Base-by-base conservation (phyloP, 768 basidiomycete genomes). In the Cystoderma amianthinum region DNA sequence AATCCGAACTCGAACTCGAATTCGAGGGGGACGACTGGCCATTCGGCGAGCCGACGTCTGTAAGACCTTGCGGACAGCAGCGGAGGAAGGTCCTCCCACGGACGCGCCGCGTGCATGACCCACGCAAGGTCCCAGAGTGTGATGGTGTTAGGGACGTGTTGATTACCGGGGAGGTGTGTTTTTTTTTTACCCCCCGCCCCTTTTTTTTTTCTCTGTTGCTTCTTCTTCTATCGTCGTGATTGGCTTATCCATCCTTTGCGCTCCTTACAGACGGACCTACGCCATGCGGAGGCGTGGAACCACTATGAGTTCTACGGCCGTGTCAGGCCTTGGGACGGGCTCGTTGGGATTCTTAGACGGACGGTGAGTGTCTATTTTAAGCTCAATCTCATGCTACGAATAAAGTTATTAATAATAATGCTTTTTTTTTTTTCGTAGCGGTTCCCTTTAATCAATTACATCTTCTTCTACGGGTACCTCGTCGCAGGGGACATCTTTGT, bases 401-500 rank as follows among this genome's bases (percentile, higher is more conserved):
- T 25, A 11, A 34, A 22, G 16, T 42, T 41, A 15, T 39, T 33
- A 6, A n/a, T 38, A 15, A 5, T 5, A 5, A 5, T 18, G 13
- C 39, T 40, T 5, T 25, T 33, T 32, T 10, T 18, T 17, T 18
- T 21, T 17, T 15, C 15, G 12, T 20, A 60, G 56, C 24, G 44
- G 11, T 52, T 48, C 42, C 45, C 43, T 19, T 36, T 42, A 15
- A 46, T 49, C 19, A 67, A 60, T 23, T 56, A 61, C 24, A 52
- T 64, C 51, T 67, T 87, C 32, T 80, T 87, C 48, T 82, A 78
- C 22, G 86, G 86, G 4, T 88, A 86, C 53, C 47, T 89, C 36
- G 71, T 81, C 4, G 82, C 76, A 0, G 74, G 72, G 6, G 60
- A 72, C 43, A 83, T 72, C 43, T 74, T 87, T 45, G 82, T 84